These are phyloP conservation scores for Naganishia sp. DNA, from an alignment of 1,284 basidiomycete genomes.

Conservation along the genomic window DNA sequence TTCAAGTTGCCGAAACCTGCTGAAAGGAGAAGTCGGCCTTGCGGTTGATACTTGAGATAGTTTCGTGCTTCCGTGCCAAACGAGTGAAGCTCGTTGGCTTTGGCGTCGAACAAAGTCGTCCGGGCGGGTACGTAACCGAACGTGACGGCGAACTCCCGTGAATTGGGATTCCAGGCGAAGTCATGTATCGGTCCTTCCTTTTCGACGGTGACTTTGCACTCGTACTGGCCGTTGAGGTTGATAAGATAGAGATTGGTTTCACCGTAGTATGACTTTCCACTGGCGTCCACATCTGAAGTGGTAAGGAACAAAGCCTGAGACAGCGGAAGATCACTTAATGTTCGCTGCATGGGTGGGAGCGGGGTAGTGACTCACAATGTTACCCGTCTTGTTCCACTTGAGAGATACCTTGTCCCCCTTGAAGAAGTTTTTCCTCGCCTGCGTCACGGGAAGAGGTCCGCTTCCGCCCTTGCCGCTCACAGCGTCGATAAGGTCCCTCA, in stretches of 20 bases:
- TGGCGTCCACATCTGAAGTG: slow-evolving; percentile 94
- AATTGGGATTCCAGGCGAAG: slow-evolving; percentile 95
- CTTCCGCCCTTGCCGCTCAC: slow-evolving; percentile 28
- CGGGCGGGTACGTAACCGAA: slow-evolving; percentile 99
- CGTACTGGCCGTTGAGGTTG: slow-evolving; percentile 91
- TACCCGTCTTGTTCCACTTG: slow-evolving; percentile 93
- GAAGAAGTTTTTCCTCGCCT: slow-evolving; percentile 82
- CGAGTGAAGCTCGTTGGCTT: slow-evolving; percentile 83
- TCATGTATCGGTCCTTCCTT: slow-evolving; percentile 98
- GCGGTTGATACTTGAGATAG: slow-evolving; percentile 92
- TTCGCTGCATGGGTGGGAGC: not conserved
- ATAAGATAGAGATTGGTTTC: slow-evolving; percentile 94
- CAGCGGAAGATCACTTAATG: slow-evolving; percentile 8
- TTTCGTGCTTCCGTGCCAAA: slow-evolving; percentile 89
- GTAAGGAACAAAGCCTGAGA: slow-evolving; percentile 81
- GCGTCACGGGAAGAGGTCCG: slow-evolving; percentile 48
- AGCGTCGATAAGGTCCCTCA: slow-evolving; percentile 61
- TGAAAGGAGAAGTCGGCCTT: slow-evolving; percentile 81
- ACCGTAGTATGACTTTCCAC: slow-evolving; percentile 97
- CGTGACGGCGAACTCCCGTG: slow-evolving; percentile 92
- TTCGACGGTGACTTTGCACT: slow-evolving; percentile 84
- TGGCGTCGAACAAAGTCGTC: slow-evolving; percentile 84
- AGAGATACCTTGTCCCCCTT: slow-evolving; percentile 92
- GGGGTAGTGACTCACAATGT: slow-evolving; percentile 48
- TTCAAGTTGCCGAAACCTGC: slow-evolving; percentile 97